Evolutionary conservation across 1,284 basidiomycete genomes (phyloP), one percentile per base, ranked within the genome.

Genomic region (Rhodofomes roseus): DNA sequence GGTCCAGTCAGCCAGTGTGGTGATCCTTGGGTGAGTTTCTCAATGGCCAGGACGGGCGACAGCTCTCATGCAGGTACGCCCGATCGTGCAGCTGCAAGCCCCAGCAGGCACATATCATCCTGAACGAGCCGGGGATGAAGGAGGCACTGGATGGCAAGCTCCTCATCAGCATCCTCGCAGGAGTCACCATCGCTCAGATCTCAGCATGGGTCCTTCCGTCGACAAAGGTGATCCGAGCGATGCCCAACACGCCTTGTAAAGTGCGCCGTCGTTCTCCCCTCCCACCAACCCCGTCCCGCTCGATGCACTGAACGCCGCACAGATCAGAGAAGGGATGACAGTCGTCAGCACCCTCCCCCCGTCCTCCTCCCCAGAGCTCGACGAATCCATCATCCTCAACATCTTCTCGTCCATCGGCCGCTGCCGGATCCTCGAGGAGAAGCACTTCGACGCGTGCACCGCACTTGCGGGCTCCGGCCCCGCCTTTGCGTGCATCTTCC

Each of bases 181-280:
- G 97, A 64, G 89, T 98, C 5, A 96, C 92, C 18, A 93, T 98
- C 65, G 68, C 80, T 18, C 95, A 98, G 75, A 80, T 99, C 44
- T 76, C 79, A 55, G 80, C 74, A 9, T 92, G 90, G 89, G 92
- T 96, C 29, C 78, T 81, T 20, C 78, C 86, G 0, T 80, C 79
- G n/a, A 95, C 94, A 40, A 87, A 85, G 65, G 92, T 98, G 54
- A 89, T 98, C 54, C 87, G 97, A 56, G 94, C 95, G 2, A 99
- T 99, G 97, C 96, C 97, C 63, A 99, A 99, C 73, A 99, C 97
- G 1, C 96, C 97, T 8, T 95, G 93, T 79, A 94, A 95, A 76
- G 96, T 95, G 62, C 63, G 82, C 70, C 23, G n/a, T n/a, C n/a
- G 44, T 55, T 52, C 34, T 44, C 27, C 40, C 14, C 34, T 16